Evolutionary conservation across 306 rosid species (phyloP).

Genomic region (Dryas octopetala): DNA sequence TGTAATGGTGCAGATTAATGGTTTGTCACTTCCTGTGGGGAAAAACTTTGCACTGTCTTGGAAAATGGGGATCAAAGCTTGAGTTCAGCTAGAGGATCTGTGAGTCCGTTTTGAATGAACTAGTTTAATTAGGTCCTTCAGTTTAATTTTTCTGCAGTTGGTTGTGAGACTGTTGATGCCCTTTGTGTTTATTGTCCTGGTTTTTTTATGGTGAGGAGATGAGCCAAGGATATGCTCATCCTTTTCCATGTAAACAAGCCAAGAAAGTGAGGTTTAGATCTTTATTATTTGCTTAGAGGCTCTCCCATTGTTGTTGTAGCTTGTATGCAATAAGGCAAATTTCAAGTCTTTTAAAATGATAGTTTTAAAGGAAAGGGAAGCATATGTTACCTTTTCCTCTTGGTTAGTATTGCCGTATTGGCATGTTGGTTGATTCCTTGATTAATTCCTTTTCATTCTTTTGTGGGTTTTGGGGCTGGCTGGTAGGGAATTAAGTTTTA

Average conservation of each 20-base stretch:
- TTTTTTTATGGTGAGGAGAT: slow-evolving; percentile 43
- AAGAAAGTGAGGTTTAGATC: slow-evolving; percentile 20
- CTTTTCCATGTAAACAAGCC: slow-evolving; percentile 41
- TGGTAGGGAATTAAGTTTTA: too few species aligned
- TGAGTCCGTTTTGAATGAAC: neutral
- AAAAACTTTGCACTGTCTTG: slow-evolving; percentile 78
- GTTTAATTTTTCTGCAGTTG: slow-evolving; percentile 6
- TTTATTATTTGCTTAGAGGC: neutral
- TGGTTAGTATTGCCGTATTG: too few species aligned
- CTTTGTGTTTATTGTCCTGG: slow-evolving; percentile 1
- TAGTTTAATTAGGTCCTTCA: slow-evolving; percentile 17
- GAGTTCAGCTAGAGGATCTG: neutral
- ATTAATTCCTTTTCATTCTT: neutral
- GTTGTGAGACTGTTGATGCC: slow-evolving; percentile 9
- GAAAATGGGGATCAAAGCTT: slow-evolving; percentile 65
- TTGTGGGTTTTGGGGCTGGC: neutral
- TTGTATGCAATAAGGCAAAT: slow-evolving; percentile 30
- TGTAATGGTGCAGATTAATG: slow-evolving; percentile 63
- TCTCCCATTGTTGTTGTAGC: slow-evolving; percentile 19
- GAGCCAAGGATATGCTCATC: slow-evolving; percentile 47
- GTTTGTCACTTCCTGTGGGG: slow-evolving; percentile 70
- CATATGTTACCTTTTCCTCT: neutral
- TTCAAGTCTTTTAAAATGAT: slow-evolving; percentile 6
- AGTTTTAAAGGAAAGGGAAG: neutral
- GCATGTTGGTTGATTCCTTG: too few species aligned